phyloP scores from a whole-genome alignment of 2,329 filamentous ascomycete genomes.

The Tolypocladium sp. region DNA sequence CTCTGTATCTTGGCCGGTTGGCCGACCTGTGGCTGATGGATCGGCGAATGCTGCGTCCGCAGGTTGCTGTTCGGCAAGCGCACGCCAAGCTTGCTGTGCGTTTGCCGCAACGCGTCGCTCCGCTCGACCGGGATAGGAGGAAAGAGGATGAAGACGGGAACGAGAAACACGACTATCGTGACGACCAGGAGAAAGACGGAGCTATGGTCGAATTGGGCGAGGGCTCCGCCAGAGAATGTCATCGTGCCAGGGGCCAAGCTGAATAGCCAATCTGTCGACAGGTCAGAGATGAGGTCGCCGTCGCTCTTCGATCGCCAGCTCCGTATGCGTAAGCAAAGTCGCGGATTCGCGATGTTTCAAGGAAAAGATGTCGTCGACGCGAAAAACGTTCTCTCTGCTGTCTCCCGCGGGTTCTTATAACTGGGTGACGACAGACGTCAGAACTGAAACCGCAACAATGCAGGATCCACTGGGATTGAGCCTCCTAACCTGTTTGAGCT shows the following conservation, averaged over 20 bases:
- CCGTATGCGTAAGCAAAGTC: neutral
- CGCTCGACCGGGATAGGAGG: constrained; percentile 43
- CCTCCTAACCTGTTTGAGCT: neutral
- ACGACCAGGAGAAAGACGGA: constrained; percentile 29
- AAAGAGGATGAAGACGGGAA: constrained; percentile 45
- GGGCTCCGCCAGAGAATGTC: constrained; percentile 10
- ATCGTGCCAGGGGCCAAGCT: constrained; percentile 8
- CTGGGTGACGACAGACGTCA: neutral
- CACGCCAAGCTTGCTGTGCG: constrained; percentile 40
- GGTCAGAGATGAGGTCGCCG: neutral
- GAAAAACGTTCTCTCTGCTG: neutral
- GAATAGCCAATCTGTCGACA: neutral
- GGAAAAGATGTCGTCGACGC: neutral
- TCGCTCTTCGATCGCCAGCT: neutral
- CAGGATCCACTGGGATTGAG: neutral
- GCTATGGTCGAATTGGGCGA: constrained; percentile 16
- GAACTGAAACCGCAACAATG: neutral
- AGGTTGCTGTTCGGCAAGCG: constrained; percentile 27
- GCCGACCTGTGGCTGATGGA: constrained; percentile 11
- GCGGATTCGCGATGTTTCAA: neutral
- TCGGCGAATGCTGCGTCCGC: constrained; percentile 12
- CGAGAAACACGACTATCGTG: constrained; percentile 39
- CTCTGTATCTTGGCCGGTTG: constrained; percentile 38
- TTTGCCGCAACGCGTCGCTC: constrained; percentile 45
- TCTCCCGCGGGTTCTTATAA: neutral